phyloP scores from a whole-genome alignment of 345 rosid species.

The Laguncularia racemosa region DNA sequence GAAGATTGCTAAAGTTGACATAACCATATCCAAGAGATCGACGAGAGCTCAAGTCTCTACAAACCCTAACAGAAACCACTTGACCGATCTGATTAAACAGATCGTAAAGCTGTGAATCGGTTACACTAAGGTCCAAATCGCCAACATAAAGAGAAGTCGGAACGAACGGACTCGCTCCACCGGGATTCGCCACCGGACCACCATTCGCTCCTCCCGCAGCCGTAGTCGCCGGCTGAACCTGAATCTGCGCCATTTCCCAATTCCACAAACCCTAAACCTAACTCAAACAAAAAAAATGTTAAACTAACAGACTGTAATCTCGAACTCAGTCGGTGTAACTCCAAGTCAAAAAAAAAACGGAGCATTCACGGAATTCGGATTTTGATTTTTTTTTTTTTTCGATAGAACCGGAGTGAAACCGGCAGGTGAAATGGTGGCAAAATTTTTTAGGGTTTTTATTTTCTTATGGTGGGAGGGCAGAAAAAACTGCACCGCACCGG shows the following conservation, averaged over 20 bases:
- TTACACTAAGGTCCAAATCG: constrained; percentile 69
- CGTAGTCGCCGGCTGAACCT: constrained; percentile 54
- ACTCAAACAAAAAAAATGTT: not conserved
- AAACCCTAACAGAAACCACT: constrained; percentile 81
- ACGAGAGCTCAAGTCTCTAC: constrained; percentile 68
- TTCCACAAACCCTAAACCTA: constrained; percentile 14
- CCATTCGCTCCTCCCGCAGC: not conserved
- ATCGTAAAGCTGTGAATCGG: constrained; percentile 74
- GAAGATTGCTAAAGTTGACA: constrained; percentile 63
- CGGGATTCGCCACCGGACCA: constrained; percentile 21
- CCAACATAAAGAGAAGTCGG: constrained; percentile 85
- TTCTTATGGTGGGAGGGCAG: constrained; percentile 40
- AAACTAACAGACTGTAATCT: too few species aligned
- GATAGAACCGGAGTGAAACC: constrained; percentile 30
- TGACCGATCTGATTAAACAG: constrained; percentile 65
- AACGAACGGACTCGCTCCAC: constrained; percentile 29
- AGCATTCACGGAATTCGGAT: too few species aligned
- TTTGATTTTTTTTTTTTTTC: too few species aligned
- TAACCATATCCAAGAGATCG: constrained; percentile 87
- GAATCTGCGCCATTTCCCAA: constrained; percentile 66
- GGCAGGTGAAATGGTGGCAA: constrained; percentile 5
- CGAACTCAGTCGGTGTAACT: too few species aligned
- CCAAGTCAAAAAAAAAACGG: too few species aligned
- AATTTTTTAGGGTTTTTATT: constrained; percentile 17
- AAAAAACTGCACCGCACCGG: constrained; percentile 46